Percentiles rank a stretch among this genome's conserved stretches.
phyloP scores from a whole-genome alignment of 148 eudicot genomes.

The Rhododendron ferrugineum region DNA sequence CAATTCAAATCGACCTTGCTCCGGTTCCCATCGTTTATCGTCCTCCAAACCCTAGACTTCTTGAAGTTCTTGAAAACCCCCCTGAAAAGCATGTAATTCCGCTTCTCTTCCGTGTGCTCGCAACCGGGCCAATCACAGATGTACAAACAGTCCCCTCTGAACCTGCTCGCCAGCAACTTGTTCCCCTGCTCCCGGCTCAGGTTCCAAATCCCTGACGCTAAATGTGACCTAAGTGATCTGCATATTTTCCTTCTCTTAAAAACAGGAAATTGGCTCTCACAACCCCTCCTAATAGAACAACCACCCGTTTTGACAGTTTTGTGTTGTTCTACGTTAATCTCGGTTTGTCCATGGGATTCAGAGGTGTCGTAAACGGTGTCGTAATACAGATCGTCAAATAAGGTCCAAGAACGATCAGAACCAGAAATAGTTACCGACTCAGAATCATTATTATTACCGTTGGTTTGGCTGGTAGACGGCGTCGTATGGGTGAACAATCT shows the following conservation, averaged over 20 bases:
- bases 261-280: background rate
- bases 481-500: constrained; percentile 7
- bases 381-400: constrained; percentile 65
- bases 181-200: constrained; percentile 82
- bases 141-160: constrained; percentile 71
- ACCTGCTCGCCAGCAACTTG: constrained; percentile 71
- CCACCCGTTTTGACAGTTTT: background rate
- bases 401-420: constrained; percentile 53
- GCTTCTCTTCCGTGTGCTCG: constrained; percentile 64
- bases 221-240: constrained; percentile 47
- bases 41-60: constrained; percentile 77
- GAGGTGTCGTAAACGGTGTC: constrained; percentile 66
- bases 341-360: constrained; percentile 22
- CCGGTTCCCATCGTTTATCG: constrained; percentile 70
- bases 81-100: constrained; percentile 82
- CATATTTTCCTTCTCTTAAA: constrained; percentile 41
- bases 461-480: constrained; percentile 12
- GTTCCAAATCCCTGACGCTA: constrained; percentile 69
- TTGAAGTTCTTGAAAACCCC: constrained; percentile 87
- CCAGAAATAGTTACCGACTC: background rate
- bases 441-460: background rate
- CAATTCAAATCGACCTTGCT: constrained; percentile 53
- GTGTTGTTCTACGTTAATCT: background rate
- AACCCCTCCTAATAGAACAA: background rate
- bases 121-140: constrained; percentile 97